These are phyloP conservation scores for Geoglossum cookeanum DNA, from an alignment of 2,329 filamentous ascomycete genomes.

Conservation along the genomic window DNA sequence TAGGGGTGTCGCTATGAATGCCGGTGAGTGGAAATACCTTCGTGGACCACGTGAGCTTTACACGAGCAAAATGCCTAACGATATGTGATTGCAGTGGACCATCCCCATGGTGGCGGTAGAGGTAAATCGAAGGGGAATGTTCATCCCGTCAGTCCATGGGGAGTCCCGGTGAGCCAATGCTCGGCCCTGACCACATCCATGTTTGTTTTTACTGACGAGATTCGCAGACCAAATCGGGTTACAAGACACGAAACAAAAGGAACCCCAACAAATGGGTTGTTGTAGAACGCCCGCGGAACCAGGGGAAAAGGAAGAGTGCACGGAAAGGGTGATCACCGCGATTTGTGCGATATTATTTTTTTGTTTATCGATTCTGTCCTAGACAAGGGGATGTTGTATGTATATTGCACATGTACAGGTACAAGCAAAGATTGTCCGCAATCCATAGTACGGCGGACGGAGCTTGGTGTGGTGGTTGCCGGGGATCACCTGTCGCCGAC, in stretches of 20 bases:
- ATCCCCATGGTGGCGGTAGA: slow-evolving; percentile 96
- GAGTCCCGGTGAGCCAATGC: slow-evolving; percentile 55
- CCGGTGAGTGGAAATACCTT: slow-evolving; percentile 35
- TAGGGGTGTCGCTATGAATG: slow-evolving; percentile 96
- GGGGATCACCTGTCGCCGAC: neutral
- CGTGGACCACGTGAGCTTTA: slow-evolving; percentile 3
- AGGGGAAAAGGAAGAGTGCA: slow-evolving; percentile 62
- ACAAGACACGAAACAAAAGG: slow-evolving; percentile 76
- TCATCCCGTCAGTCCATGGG: slow-evolving; percentile 90
- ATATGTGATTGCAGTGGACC: slow-evolving; percentile 41
- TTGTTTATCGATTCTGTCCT: neutral
- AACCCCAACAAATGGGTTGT: slow-evolving; percentile 90
- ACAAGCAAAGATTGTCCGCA: too few relatives aligned
- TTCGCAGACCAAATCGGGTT: slow-evolving; percentile 36
- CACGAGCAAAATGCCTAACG: slow-evolving; percentile 7
- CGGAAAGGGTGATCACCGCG: slow-evolving; percentile 29
- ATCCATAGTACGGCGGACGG: too few relatives aligned
- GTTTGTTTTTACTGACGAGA: neutral
- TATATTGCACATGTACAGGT: neutral
- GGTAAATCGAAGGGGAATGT: slow-evolving; percentile 99
- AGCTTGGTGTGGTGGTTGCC: neutral
- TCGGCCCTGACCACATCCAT: neutral
- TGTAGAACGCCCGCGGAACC: slow-evolving; percentile 63
- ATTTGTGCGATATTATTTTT: neutral
- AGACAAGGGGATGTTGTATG: neutral